phyloP scores from a whole-genome alignment of 768 basidiomycete genomes.

The Mycena maculata region DNA sequence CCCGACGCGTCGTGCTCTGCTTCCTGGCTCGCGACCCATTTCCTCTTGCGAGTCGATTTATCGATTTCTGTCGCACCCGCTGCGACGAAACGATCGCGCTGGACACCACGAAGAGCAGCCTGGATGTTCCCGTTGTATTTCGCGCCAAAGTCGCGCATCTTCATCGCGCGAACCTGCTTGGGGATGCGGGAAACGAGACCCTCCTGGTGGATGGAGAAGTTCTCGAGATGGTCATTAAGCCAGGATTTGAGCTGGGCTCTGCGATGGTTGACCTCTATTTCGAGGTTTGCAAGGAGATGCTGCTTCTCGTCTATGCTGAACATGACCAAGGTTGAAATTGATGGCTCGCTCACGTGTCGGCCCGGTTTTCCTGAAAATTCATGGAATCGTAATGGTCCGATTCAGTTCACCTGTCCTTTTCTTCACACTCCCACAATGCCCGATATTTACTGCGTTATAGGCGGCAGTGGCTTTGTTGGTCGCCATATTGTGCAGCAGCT shows the following conservation, averaged over 20 bases:
- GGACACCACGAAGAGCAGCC: conserved; percentile 73
- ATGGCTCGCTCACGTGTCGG: background rate
- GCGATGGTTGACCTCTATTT: conserved; percentile 85
- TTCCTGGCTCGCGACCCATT: conserved; percentile 78
- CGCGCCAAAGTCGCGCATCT: conserved; percentile 81
- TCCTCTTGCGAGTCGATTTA: conserved; percentile 76
- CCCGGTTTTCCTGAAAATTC: background rate
- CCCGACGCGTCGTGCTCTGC: conserved; percentile 55
- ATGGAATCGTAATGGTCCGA: background rate
- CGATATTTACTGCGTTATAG: conserved; percentile 91
- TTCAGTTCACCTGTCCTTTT: background rate
- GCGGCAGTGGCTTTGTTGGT: conserved; percentile 93
- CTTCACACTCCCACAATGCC: conserved; percentile 9
- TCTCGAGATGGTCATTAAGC: conserved; percentile 78
- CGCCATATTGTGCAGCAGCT: conserved; percentile 91
- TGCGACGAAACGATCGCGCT: conserved; percentile 69
- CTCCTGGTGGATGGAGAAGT: conserved; percentile 81
- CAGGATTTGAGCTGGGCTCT: conserved; percentile 80
- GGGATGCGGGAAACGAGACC: conserved; percentile 80
- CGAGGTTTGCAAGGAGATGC: conserved; percentile 80
- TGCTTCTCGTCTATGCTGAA: conserved; percentile 78
- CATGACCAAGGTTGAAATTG: conserved; percentile 38
- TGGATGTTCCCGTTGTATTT: conserved; percentile 84
- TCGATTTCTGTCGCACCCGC: conserved; percentile 71
- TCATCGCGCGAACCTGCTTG: conserved; percentile 75